A percentile compares a stretch with the other conserved stretches of the same genome.
phyloP scores from a whole-genome alignment of 257 asterid genomes.

The Fraxinus excelsior region DNA sequence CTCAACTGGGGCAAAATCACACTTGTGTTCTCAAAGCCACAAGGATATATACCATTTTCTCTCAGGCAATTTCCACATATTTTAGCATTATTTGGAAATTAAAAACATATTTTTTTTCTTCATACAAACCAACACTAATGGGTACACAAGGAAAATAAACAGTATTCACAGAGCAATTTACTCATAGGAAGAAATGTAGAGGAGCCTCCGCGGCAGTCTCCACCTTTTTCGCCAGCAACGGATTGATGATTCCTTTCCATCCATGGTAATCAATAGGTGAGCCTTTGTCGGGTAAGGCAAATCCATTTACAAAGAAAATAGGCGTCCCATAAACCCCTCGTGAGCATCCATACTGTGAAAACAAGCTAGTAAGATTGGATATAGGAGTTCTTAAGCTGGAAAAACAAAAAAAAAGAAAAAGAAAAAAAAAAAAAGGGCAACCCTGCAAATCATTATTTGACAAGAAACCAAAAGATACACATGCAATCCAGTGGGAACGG shows the following conservation, averaged over 20 bases:
- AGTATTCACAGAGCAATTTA: background rate
- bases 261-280: constrained; percentile 47
- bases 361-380: background rate
- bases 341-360: constrained; percentile 72
- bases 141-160: background rate
- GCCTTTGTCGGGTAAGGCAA: constrained; percentile 75
- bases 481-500: background rate
- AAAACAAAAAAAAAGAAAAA: background rate
- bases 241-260: constrained; percentile 68
- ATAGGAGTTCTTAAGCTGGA: background rate
- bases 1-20: background rate
- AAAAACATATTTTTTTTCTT: background rate
- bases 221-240: constrained; percentile 40
- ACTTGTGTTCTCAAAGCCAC: background rate
- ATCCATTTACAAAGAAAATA: constrained; percentile 82
- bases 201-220: background rate
- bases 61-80: background rate
- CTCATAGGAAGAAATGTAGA: constrained; percentile 22
- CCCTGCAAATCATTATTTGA: background rate
- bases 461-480: background rate
- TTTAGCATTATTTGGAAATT: background rate
- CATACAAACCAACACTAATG: background rate
- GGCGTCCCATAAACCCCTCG: constrained; percentile 92
- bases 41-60: background rate
- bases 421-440: background rate